phyloP scores from a whole-genome alignment of 1,284 basidiomycete genomes.

The Tetrapyrgos nigripes region DNA sequence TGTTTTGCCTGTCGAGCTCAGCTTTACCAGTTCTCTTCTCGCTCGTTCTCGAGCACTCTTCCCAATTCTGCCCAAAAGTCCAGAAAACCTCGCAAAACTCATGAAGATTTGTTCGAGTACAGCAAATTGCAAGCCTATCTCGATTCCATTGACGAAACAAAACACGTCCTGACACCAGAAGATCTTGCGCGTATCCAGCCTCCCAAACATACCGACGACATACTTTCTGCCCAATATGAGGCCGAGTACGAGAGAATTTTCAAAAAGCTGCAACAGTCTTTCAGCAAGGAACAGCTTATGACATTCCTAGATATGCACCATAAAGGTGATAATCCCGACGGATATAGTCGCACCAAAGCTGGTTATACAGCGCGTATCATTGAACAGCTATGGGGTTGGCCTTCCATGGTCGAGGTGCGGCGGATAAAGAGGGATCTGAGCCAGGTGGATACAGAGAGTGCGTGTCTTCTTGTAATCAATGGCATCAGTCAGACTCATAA shows the following conservation, averaged over 20 bases:
- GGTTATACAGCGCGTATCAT: slow-evolving; percentile 64
- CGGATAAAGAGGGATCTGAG: slow-evolving; percentile 56
- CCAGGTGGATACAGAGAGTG: slow-evolving; percentile 58
- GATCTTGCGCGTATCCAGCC: slow-evolving; percentile 65
- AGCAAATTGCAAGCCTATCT: slow-evolving; percentile 62
- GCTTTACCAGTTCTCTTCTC: no score
- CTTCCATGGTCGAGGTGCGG: slow-evolving; percentile 59
- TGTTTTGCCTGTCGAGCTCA: no score
- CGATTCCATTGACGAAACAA: slow-evolving; percentile 51
- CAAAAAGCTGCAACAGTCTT: slow-evolving; percentile 63
- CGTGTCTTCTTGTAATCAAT: slow-evolving; percentile 28
- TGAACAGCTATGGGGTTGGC: slow-evolving; percentile 72
- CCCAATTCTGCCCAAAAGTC: no score
- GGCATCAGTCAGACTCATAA: not conserved
- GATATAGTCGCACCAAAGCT: slow-evolving; percentile 43
- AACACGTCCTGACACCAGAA: slow-evolving; percentile 51
- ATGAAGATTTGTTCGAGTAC: slow-evolving; percentile 37
- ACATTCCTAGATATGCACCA: slow-evolving; percentile 55
- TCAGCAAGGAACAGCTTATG: slow-evolving; percentile 67
- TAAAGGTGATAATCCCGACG: slow-evolving; percentile 32
- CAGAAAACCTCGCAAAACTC: not conserved
- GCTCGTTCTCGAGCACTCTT: no score
- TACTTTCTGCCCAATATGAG: slow-evolving; percentile 53
- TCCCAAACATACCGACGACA: slow-evolving; percentile 38
- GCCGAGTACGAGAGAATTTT: slow-evolving; percentile 56